Percentiles rank a stretch among this genome's conserved stretches.
Evolutionary conservation across 164 flowering plant genomes (phyloP).

Genomic region (Malania oleifera): DNA sequence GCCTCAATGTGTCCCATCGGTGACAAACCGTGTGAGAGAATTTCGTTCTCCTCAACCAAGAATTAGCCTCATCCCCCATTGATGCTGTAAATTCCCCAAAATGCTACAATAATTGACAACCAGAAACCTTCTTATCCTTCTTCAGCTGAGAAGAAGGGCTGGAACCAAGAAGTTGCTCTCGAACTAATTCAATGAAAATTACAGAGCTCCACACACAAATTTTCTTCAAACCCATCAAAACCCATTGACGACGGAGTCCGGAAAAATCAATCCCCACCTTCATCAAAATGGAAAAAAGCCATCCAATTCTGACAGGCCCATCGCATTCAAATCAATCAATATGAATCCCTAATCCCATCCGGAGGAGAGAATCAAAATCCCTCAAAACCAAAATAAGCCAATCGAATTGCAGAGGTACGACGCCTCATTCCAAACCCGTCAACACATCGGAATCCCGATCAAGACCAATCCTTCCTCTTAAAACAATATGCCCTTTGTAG

Average conservation of each 20-base stretch:
- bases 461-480: neutral
- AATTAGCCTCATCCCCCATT: slow-evolving; percentile 61
- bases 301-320: slow-evolving; percentile 15
- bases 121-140: slow-evolving; percentile 15
- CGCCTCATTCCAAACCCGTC: neutral
- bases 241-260: slow-evolving; percentile 1
- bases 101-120: slow-evolving; percentile 10
- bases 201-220: slow-evolving; percentile 16
- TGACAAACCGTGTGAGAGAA: slow-evolving; percentile 70
- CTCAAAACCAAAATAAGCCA: slow-evolving; percentile 16
- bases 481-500: slow-evolving; percentile 4
- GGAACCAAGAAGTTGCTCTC: slow-evolving; percentile 8
- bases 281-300: slow-evolving; percentile 7
- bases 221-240: slow-evolving; percentile 28
- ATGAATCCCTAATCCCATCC: slow-evolving; percentile 11
- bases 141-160: slow-evolving; percentile 15
- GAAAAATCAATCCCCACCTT: slow-evolving; percentile 8
- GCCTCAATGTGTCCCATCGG: slow-evolving; percentile 43
- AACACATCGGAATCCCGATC: neutral
- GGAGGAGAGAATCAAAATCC: too few species aligned
- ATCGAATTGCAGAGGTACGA: slow-evolving; percentile 9
- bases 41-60: slow-evolving; percentile 86
- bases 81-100: slow-evolving; percentile 2
- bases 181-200: slow-evolving; percentile 5
- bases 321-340: too few species aligned